Percentiles rank a stretch among this genome's conserved stretches.
These are phyloP conservation scores for Oleoguttula mirabilis DNA, from an alignment of 495 filamentous ascomycete species.

Conservation along the genomic window DNA sequence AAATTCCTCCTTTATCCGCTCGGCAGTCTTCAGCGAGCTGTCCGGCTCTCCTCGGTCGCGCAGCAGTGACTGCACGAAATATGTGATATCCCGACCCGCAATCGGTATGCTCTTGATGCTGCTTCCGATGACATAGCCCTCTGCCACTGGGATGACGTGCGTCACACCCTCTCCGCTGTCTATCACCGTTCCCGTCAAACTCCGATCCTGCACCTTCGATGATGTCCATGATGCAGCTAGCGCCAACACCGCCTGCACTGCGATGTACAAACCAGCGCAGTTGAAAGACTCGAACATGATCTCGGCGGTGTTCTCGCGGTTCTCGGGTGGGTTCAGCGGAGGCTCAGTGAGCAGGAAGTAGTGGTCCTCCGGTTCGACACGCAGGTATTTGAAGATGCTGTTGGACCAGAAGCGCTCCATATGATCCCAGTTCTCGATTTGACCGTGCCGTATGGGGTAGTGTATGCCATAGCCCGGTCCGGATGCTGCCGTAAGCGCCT, in stretches of 20 bases:
- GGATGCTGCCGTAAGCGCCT: slow-evolving; percentile 69
- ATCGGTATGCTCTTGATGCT: slow-evolving; percentile 98
- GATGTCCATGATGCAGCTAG: slow-evolving; percentile 97
- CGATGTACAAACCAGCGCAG: slow-evolving; percentile 96
- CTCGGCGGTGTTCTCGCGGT: slow-evolving; percentile 96
- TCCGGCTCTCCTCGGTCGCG: slow-evolving; percentile 94
- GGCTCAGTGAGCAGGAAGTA: slow-evolving; percentile 96
- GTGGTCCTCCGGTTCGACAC: slow-evolving; percentile 96
- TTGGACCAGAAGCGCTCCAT: slow-evolving; percentile 99
- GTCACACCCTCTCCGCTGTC: slow-evolving; percentile 97
- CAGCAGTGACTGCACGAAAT: slow-evolving; percentile 91
- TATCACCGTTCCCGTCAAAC: slow-evolving; percentile 94
- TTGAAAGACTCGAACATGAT: slow-evolving; percentile 99
- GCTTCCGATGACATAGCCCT: slow-evolving; percentile 96
- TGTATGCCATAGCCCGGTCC: slow-evolving; percentile 92
- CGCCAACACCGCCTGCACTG: slow-evolving; percentile 92
- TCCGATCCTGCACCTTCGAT: slow-evolving; percentile 90
- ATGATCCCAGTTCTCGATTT: slow-evolving; percentile 98
- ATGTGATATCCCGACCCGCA: slow-evolving; percentile 92
- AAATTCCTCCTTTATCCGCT: slow-evolving; percentile 94
- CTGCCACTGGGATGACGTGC: slow-evolving; percentile 95
- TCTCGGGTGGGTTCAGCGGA: slow-evolving; percentile 96
- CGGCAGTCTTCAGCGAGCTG: slow-evolving; percentile 91
- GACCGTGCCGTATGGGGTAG: slow-evolving; percentile 94
- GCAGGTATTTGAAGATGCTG: slow-evolving; percentile 98